A percentile compares a stretch with the other conserved stretches of the same genome.
Conservation (phyloP, 202 grass and related monocot genomes). For the Digitaria exilis region DNA sequence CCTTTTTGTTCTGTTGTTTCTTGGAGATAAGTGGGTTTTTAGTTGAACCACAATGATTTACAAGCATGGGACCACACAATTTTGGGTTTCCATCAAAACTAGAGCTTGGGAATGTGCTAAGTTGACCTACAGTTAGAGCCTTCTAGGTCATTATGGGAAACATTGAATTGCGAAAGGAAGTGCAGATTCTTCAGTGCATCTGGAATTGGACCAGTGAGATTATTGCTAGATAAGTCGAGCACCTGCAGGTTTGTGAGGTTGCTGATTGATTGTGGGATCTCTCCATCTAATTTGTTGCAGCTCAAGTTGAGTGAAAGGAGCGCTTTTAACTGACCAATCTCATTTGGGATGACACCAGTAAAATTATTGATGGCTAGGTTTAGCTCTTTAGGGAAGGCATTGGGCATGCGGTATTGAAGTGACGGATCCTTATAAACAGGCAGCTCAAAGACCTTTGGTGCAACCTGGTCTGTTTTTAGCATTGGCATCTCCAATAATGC, state of each 20-base stretch:
- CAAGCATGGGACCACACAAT: constrained; percentile 42
- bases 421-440: constrained; percentile 20
- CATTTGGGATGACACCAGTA: constrained; percentile 46
- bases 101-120: constrained; percentile 44
- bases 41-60: constrained; percentile 17
- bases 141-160: constrained; percentile 48
- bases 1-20: constrained; percentile 23
- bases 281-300: constrained; percentile 55
- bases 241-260: constrained; percentile 57
- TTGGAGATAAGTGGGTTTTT: background rate
- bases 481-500: constrained; percentile 49
- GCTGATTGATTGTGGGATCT: constrained; percentile 45
- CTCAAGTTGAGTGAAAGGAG: constrained; percentile 61
- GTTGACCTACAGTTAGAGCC: constrained; percentile 33
- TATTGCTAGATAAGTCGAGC: constrained; percentile 64
- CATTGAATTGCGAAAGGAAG: constrained; percentile 48
- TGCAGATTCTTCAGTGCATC: constrained; percentile 24
- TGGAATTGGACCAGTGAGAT: constrained; percentile 46
- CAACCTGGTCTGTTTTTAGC: constrained; percentile 32
- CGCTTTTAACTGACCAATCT: constrained; percentile 53
- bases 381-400: constrained; percentile 49
- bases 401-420: constrained; percentile 51
- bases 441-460: constrained; percentile 37
- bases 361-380: constrained; percentile 51
- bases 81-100: constrained; percentile 55